Evolutionary conservation across 345 rosid species (phyloP).

Genomic region (Hibiscus tridactylites): DNA sequence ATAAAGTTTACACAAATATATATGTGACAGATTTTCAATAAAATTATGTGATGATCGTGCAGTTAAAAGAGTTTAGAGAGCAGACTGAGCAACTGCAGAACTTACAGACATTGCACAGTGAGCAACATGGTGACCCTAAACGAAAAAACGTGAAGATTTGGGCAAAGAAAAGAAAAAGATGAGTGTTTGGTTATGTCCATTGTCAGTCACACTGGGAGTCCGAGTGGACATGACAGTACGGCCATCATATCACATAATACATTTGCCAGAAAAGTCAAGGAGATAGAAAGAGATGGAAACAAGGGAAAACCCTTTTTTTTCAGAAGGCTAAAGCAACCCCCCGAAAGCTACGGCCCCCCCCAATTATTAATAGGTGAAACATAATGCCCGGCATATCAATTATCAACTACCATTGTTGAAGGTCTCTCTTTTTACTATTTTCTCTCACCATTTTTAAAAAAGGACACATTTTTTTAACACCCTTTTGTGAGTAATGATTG

Average conservation of each 20-base stretch:
- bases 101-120: background rate
- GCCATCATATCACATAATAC: slow-evolving; percentile 26
- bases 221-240: slow-evolving; percentile 20
- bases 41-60: background rate
- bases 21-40: background rate
- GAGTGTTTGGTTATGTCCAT: slow-evolving; percentile 25
- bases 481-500: background rate
- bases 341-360: background rate
- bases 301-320: background rate
- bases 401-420: too few species aligned
- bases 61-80: background rate
- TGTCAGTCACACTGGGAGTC: slow-evolving; percentile 25
- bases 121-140: background rate
- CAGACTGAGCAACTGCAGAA: background rate
- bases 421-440: background rate
- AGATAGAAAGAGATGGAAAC: background rate
- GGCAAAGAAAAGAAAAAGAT: background rate
- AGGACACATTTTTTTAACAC: background rate
- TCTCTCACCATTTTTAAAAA: background rate
- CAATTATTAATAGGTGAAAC: background rate
- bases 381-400: background rate
- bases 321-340: background rate
- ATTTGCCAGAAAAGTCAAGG: background rate
- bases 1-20: background rate
- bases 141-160: background rate